phyloP scores from a whole-genome alignment of 306 rosid species.

The Senna tora region DNA sequence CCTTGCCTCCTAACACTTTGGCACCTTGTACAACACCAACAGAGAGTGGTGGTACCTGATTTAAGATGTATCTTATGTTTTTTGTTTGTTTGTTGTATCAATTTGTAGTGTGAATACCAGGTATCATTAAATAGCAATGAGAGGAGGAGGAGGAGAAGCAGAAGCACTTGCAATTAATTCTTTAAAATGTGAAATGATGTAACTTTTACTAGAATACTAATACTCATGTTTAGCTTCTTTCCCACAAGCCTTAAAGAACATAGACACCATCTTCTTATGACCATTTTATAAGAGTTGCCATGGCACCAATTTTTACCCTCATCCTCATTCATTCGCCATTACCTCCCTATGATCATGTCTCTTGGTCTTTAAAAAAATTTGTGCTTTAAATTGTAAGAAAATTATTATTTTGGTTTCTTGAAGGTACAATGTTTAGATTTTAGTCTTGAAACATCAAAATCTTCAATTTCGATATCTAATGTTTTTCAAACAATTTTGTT shows the following conservation, averaged over 20 bases:
- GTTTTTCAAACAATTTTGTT: no score
- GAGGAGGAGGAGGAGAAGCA: conserved; percentile 33
- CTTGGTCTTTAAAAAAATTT: conserved; percentile 18
- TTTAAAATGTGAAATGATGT: conserved; percentile 73
- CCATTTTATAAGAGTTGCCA: conserved; percentile 53
- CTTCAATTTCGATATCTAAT: no score
- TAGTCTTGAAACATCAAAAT: not conserved
- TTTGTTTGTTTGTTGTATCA: conserved; percentile 54
- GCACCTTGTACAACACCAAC: conserved; percentile 71
- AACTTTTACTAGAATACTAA: conserved; percentile 66
- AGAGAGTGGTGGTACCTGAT: conserved; percentile 64
- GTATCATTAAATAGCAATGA: conserved; percentile 59
- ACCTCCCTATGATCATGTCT: not conserved
- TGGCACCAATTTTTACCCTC: conserved; percentile 41
- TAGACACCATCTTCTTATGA: conserved; percentile 52
- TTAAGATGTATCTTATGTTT: conserved; percentile 39
- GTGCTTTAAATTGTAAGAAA: conserved; percentile 37
- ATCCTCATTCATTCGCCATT: not conserved
- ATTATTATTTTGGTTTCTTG: no score
- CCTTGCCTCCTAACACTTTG: conserved; percentile 67
- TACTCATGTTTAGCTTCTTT: conserved; percentile 65
- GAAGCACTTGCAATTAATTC: conserved; percentile 61
- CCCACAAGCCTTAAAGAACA: conserved; percentile 45
- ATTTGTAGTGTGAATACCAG: conserved; percentile 85
- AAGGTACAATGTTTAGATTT: not conserved